These are phyloP conservation scores for Hygrophila difformis DNA, from an alignment of 257 asterid genomes.

Conservation along the genomic window DNA sequence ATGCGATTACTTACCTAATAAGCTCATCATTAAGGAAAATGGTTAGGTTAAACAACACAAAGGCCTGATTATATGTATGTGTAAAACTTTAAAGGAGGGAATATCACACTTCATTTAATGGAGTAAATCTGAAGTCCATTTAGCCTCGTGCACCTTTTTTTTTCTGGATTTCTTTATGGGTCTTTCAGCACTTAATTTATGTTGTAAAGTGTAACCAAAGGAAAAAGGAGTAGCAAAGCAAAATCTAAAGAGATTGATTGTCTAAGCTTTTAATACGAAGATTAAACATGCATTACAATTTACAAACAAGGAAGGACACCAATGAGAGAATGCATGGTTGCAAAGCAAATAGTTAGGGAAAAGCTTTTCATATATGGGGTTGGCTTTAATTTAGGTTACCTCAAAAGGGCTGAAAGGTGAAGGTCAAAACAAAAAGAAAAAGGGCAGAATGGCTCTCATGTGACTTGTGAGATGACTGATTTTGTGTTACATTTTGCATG, in stretches of 20 bases:
- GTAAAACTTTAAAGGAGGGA: background rate
- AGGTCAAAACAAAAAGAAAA: constrained; percentile 52
- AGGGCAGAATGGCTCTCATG: constrained; percentile 23
- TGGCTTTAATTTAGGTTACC: constrained; percentile 23
- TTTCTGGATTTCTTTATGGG: too few species aligned
- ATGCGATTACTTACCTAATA: too few species aligned
- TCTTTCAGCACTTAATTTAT: constrained; percentile 1
- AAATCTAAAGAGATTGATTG: background rate
- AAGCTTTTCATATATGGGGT: background rate
- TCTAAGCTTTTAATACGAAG: background rate
- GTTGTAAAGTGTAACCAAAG: background rate
- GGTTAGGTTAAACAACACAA: too few species aligned
- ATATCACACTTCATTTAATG: constrained; percentile 5
- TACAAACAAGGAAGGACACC: constrained; percentile 10
- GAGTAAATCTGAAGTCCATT: too few species aligned
- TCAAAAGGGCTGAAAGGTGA: constrained; percentile 80
- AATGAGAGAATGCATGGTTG: constrained; percentile 19
- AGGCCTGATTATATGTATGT: too few species aligned
- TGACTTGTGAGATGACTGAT: constrained; percentile 14
- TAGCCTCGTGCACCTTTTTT: too few species aligned
- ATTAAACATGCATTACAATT: constrained; percentile 14
- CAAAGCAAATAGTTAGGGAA: constrained; percentile 12
- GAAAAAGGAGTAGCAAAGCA: constrained; percentile 6
- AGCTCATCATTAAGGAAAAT: too few species aligned
- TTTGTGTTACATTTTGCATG: constrained; percentile 38